Evolutionary conservation across 2,329 filamentous ascomycete species (phyloP), one percentile per base, ranked within the genome.

Genomic region (Raffaelea deltoideospora): DNA sequence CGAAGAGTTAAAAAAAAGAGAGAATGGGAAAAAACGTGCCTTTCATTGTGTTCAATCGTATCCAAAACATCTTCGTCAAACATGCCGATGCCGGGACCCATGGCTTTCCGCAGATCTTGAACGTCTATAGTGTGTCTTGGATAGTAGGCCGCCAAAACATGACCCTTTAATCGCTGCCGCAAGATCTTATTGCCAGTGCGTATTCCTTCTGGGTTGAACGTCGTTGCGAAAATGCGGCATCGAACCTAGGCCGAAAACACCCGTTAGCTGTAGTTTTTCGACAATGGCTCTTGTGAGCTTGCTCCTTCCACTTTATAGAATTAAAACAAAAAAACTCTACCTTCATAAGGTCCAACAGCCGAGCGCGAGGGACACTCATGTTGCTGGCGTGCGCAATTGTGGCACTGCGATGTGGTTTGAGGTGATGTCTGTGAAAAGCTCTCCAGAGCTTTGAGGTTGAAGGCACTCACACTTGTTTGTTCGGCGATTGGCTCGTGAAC

Each of bases 131-230:
- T 64, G 45, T 65, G 79, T 45, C 77, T 75, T 2, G 90, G 90
- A 55, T 98, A 98, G 67, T 95, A 98, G 40, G 83, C 69, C 28
- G 78, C 80, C 45, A 95, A 61, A 0, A 80, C 63, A 22, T 86
- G 83, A n/a, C 90, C 90, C 52, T 72, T 76, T 44, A 96, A 66
- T 52, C 87, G 76, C 57, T 95, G 82, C 52, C 87, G 83, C 41
- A 98, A 68, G 55, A 98, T 68, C 60, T 90, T 93, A 64, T 90
- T 95, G 52, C 90, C 90, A 48, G 84, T 74, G 43, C 90, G 83
- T 43, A 80, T 58, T 47, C 76, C 66, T 38, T 84, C 69, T 20
- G 90, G 90, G 60, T 98, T 98, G 67, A 77, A 96, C 37, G 79
- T 87, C 35, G 81, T 83, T 51, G 78, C 79, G 67, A 96, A 98